Percentiles rank a stretch among this genome's conserved stretches.
Conservation (phyloP, 2,329 filamentous ascomycete species). For the Cercospora sp. region DNA sequence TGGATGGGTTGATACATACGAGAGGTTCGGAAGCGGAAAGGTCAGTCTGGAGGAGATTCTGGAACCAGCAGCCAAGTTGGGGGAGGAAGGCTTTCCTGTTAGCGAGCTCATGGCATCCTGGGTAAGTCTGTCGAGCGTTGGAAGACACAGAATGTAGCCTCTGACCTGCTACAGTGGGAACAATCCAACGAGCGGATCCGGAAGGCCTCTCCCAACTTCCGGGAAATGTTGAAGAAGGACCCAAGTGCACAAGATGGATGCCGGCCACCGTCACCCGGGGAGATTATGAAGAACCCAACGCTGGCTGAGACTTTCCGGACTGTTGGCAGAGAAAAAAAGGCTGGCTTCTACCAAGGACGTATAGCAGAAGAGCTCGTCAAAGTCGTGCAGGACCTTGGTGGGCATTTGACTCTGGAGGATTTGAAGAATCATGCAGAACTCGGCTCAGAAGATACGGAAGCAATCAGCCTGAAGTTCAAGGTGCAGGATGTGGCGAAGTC, state of each 20-base stretch:
- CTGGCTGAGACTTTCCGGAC: constrained; percentile 79
- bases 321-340: constrained; percentile 77
- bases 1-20: constrained; percentile 87
- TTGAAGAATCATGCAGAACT: constrained; percentile 71
- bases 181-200: constrained; percentile 63
- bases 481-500: constrained; percentile 59
- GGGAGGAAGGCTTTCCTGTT: constrained; percentile 86
- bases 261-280: constrained; percentile 74
- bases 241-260: constrained; percentile 65
- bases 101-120: constrained; percentile 71
- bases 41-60: constrained; percentile 75
- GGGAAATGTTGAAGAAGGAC: constrained; percentile 84
- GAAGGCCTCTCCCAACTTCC: constrained; percentile 77
- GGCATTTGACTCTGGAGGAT: constrained; percentile 76
- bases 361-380: constrained; percentile 80
- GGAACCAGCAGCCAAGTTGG: constrained; percentile 78
- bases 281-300: constrained; percentile 83
- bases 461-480: constrained; percentile 68
- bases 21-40: constrained; percentile 86
- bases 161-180: constrained; percentile 63
- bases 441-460: constrained; percentile 76
- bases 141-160: neutral
- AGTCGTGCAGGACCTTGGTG: constrained; percentile 73
- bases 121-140: constrained; percentile 53
- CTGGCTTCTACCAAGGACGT: constrained; percentile 84